Percentiles rank a stretch among this genome's conserved stretches.
Evolutionary conservation across 2,329 filamentous ascomycete genomes (phyloP).

Genomic region (Raffaelea arxii): DNA sequence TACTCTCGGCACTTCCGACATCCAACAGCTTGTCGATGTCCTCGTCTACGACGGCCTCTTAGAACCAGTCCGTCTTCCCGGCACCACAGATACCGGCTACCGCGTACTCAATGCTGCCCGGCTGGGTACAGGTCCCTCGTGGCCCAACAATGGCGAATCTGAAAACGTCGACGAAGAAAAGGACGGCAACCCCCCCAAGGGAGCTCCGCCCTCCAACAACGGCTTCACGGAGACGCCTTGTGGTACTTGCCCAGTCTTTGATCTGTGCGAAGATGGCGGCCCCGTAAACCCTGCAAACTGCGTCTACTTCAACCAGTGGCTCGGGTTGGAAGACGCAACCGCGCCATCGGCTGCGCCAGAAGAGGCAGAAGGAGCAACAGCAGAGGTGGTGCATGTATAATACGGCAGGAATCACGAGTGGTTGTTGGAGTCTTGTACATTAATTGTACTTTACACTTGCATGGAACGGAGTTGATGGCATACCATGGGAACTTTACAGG

Average conservation of each 20-base stretch:
- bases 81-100: slow-evolving; percentile 37
- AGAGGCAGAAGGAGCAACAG: slow-evolving; percentile 2
- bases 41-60: slow-evolving; percentile 81
- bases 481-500: too few relatives aligned
- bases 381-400: not conserved
- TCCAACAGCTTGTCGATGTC: slow-evolving; percentile 79
- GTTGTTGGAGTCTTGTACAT: too few relatives aligned
- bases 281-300: slow-evolving; percentile 85
- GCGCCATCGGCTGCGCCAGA: slow-evolving; percentile 7
- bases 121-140: slow-evolving; percentile 25
- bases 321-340: slow-evolving; percentile 39
- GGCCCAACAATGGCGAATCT: too few relatives aligned
- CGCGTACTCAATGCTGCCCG: slow-evolving; percentile 40
- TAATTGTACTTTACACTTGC: too few relatives aligned
- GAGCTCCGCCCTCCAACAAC: slow-evolving; percentile 43
- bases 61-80: slow-evolving; percentile 45
- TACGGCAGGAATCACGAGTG: too few relatives aligned
- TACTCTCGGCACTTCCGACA: slow-evolving; percentile 60
- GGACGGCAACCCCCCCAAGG: slow-evolving; percentile 15
- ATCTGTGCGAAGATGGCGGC: slow-evolving; percentile 82
- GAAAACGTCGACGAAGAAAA: slow-evolving; percentile 11
- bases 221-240: slow-evolving; percentile 85
- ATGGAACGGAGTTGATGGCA: too few relatives aligned
- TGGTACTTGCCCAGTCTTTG: slow-evolving; percentile 84
- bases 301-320: slow-evolving; percentile 84